phyloP scores from a whole-genome alignment of 2,329 filamentous ascomycete species.

The Domatiomyces catenatus region DNA sequence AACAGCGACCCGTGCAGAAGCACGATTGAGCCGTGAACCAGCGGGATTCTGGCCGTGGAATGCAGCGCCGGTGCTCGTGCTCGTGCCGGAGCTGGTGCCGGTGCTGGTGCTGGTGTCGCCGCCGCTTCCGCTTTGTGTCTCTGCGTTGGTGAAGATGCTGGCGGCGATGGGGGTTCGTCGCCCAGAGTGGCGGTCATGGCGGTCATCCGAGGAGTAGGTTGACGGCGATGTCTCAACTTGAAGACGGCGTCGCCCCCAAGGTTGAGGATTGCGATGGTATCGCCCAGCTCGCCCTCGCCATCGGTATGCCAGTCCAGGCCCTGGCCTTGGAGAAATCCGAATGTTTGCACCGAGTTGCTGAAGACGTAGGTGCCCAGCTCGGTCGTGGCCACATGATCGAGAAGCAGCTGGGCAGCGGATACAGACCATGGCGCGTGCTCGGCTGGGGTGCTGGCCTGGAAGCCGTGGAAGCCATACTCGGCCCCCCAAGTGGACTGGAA shows the following conservation, averaged over 20 bases:
- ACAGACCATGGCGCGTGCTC: background rate
- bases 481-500: background rate
- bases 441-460: background rate
- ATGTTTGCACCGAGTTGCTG: background rate
- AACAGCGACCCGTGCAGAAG: background rate
- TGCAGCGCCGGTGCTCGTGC: background rate
- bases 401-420: background rate
- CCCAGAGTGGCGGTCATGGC: too few relatives aligned
- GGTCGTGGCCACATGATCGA: background rate
- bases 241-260: slow-evolving; percentile 34
- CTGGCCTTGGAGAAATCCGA: background rate
- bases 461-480: background rate
- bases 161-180: background rate
- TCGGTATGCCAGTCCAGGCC: slow-evolving; percentile 21
- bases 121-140: too few relatives aligned
- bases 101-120: too few relatives aligned
- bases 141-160: too few relatives aligned
- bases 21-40: slow-evolving; percentile 1
- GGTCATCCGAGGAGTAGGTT: too few relatives aligned
- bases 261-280: slow-evolving; percentile 40
- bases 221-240: slow-evolving; percentile 2
- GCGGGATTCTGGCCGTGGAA: background rate
- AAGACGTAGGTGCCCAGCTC: background rate
- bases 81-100: background rate
- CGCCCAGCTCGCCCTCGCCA: slow-evolving; percentile 40